A percentile compares a stretch with the other conserved stretches of the same genome.
phyloP scores from a whole-genome alignment of 2,329 filamentous ascomycete species.

The Aspergillus ustus region DNA sequence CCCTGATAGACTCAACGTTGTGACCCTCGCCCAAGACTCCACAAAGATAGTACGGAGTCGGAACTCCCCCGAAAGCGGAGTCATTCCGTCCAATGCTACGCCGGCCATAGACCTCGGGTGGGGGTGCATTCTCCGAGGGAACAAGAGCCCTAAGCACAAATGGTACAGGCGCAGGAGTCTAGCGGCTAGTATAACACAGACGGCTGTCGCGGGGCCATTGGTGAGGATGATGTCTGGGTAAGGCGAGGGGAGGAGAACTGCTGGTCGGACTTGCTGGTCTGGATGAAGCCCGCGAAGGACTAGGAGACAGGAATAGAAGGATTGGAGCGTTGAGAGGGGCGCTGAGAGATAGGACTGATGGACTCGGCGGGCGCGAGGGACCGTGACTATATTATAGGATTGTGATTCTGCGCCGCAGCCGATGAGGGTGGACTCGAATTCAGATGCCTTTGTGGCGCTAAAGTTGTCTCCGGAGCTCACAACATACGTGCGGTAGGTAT shows the following conservation, averaged over 20 bases:
- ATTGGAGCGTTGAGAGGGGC: conserved; percentile 69
- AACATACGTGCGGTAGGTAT: conserved; percentile 76
- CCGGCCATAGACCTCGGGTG: background rate
- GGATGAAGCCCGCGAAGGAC: conserved; percentile 54
- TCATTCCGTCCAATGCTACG: conserved; percentile 11
- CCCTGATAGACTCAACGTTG: conserved; percentile 81
- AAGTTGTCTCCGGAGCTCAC: conserved; percentile 76
- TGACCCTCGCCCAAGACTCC: conserved; percentile 90
- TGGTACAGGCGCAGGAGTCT: conserved; percentile 60
- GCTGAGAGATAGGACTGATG: conserved; percentile 80
- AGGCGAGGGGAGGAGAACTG: conserved; percentile 32
- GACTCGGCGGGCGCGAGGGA: conserved; percentile 78
- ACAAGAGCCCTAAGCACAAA: conserved; percentile 17
- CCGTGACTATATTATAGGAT: conserved; percentile 66
- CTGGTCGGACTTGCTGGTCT: conserved; percentile 34
- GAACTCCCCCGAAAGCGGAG: conserved; percentile 43
- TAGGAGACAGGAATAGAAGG: conserved; percentile 65
- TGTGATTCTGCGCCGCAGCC: conserved; percentile 17
- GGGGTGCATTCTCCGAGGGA: background rate
- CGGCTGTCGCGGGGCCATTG: conserved; percentile 87
- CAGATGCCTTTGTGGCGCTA: conserved; percentile 65
- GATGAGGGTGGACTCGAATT: conserved; percentile 61
- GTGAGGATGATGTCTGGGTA: conserved; percentile 79
- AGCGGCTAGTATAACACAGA: conserved; percentile 70
- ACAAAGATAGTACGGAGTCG: conserved; percentile 80